Percentiles rank a stretch among this genome's conserved stretches.
Evolutionary conservation across 139 green algal genomes (phyloP).

Genomic region (Volvox reticuliferus): DNA sequence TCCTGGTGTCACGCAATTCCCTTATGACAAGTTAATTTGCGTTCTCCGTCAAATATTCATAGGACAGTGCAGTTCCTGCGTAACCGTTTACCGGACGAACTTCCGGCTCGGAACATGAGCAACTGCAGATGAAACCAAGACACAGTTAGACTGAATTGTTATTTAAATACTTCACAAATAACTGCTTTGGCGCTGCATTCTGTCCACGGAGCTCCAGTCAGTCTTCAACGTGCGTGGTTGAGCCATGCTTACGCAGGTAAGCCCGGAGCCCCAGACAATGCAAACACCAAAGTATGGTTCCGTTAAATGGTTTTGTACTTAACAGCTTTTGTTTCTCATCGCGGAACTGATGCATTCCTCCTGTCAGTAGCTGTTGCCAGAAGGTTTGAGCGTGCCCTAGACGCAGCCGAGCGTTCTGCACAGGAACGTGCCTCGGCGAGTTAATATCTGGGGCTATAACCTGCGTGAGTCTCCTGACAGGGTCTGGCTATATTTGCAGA

Average conservation of each 20-base stretch:
- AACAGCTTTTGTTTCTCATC: background rate
- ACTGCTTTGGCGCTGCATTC: background rate
- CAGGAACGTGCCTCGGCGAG: background rate
- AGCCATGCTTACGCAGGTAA: background rate
- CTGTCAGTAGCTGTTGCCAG: background rate
- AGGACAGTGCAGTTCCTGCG: too few relatives aligned
- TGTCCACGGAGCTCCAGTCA: background rate
- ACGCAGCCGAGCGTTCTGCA: background rate
- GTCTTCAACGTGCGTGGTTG: background rate
- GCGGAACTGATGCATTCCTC: background rate
- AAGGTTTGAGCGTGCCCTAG: background rate
- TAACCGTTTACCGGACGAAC: too few relatives aligned
- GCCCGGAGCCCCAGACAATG: background rate
- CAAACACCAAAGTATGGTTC: background rate
- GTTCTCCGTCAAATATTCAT: too few relatives aligned
- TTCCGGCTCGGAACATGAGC: too few relatives aligned
- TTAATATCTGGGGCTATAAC: background rate
- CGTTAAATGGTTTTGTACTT: background rate
- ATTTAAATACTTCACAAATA: too few relatives aligned
- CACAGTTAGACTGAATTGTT: too few relatives aligned
- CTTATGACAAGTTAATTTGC: too few relatives aligned
- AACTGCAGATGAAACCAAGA: too few relatives aligned
- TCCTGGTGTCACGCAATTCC: too few relatives aligned
- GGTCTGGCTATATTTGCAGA: background rate
- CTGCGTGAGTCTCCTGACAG: background rate